Evolutionary conservation across 1,284 basidiomycete genomes (phyloP), one percentile per base, ranked within the genome.

Genomic region (Ganoderma lingzhi): DNA sequence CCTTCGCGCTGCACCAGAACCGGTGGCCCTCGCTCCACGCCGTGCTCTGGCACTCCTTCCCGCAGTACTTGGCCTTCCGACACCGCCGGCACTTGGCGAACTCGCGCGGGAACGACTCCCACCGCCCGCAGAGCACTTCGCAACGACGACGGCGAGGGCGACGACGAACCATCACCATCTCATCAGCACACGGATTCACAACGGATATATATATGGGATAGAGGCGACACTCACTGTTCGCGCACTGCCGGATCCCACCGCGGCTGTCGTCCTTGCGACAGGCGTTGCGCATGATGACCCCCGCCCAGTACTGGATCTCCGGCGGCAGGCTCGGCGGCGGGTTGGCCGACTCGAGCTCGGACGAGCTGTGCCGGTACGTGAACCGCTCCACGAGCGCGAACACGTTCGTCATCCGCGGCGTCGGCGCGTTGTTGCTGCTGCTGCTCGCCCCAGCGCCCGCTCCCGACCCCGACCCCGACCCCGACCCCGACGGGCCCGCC

Each of bases 261-360:
- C 93, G 84, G 62, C 86, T 89, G 71, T 98, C 97, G 78, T 99
- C 97, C 85, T 99, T 99, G 79, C 97, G 86, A 82, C 97, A 99
- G 8, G 98, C 97, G 79, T 99, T 99, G 64, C 98, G 89, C 97
- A 99, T 99, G 77, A 99, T 98, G 15, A 99, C 97, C 3, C 97
- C 96, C 0, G 97, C 97, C 98, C 97, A 99, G 78, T 98, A 99
- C 82, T 99, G 96, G 63, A 99, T 98, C 80, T 99, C 97, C 30
- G 87, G 86, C 0, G 96, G 96, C 6, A 99, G 85, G 67, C 86
- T 85, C 4, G 91, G 90, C 17, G 90, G 90, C 0, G 90, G 90
- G 72, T 90, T 89, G 8, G 88, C 87, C 69, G 95, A 83, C 74
- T 91, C 88, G 37, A 88, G 87, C 78, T 96, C 94, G 1, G 90